Evolutionary conservation across 1,284 basidiomycete species (phyloP).

Genomic region (Trichosporon sp.): DNA sequence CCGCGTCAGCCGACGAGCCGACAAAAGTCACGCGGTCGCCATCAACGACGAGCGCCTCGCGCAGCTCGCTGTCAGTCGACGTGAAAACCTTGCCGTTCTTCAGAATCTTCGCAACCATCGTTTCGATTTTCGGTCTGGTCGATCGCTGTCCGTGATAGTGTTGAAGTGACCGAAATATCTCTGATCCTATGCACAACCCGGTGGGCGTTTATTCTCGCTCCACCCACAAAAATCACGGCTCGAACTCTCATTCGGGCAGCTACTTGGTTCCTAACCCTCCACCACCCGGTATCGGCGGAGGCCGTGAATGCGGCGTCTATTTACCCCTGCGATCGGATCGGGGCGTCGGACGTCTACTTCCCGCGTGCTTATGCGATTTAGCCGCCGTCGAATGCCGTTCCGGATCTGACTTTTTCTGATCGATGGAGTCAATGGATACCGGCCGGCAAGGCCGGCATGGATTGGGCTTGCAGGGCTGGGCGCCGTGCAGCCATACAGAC

Average conservation of each 20-base stretch:
- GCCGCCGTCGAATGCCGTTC: neutral
- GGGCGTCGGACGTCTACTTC: neutral
- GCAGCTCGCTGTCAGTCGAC: slow-evolving; percentile 16
- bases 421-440: no score
- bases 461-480: no score
- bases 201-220: no score
- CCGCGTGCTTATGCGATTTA: neutral
- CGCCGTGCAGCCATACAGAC: no score
- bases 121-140: neutral
- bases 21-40: slow-evolving; percentile 22
- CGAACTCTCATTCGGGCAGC: no score
- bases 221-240: no score
- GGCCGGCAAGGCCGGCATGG: no score
- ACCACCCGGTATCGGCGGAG: neutral
- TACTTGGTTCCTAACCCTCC: neutral
- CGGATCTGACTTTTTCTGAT: no score
- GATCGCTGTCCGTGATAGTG: neutral
- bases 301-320: neutral
- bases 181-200: no score
- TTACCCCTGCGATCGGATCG: no score
- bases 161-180: neutral
- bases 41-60: slow-evolving; percentile 22
- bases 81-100: slow-evolving; percentile 33
- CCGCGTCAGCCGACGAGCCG: slow-evolving; percentile 6
- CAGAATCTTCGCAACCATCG: slow-evolving; percentile 10